Evolutionary conservation across 345 rosid genomes (phyloP).

Genomic region (Pelargonium nanum): DNA sequence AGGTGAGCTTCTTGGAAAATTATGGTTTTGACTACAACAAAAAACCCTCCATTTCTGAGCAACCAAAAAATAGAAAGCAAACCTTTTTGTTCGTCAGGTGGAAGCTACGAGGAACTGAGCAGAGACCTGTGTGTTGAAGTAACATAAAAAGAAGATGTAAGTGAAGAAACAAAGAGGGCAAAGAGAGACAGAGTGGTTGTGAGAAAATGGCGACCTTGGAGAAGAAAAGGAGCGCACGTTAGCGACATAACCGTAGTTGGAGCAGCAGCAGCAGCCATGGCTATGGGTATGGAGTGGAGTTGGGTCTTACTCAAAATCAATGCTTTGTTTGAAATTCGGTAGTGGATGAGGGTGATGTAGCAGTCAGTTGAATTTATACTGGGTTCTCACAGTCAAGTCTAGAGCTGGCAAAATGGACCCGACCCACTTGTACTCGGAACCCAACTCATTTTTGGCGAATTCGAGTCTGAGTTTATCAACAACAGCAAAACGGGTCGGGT

Average conservation of each 20-base stretch:
- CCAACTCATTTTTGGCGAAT: too few relatives aligned
- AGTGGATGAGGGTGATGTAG: neutral
- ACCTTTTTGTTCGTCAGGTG: constrained; percentile 29
- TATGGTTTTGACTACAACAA: neutral
- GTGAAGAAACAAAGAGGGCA: neutral
- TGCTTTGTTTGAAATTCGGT: neutral
- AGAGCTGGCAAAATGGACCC: too few relatives aligned
- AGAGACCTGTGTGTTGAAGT: neutral
- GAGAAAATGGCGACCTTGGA: neutral
- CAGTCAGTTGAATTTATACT: neutral
- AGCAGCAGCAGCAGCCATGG: neutral
- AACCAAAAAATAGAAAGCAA: neutral
- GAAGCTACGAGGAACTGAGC: constrained; percentile 10
- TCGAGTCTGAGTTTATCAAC: too few relatives aligned
- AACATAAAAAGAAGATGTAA: neutral
- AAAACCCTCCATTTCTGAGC: neutral
- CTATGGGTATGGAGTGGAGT: neutral
- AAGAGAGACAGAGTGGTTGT: neutral
- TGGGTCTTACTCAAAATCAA: neutral
- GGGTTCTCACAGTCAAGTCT: neutral
- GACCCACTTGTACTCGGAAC: too few relatives aligned
- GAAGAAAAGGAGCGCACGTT: neutral
- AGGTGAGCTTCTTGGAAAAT: neutral
- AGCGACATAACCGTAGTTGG: neutral
- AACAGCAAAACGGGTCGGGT: too few relatives aligned